A percentile compares a stretch with the other conserved stretches of the same genome.
These are phyloP conservation scores for Fusarium miscanthi DNA, from an alignment of 2,329 filamentous ascomycete genomes.

Conservation along the genomic window DNA sequence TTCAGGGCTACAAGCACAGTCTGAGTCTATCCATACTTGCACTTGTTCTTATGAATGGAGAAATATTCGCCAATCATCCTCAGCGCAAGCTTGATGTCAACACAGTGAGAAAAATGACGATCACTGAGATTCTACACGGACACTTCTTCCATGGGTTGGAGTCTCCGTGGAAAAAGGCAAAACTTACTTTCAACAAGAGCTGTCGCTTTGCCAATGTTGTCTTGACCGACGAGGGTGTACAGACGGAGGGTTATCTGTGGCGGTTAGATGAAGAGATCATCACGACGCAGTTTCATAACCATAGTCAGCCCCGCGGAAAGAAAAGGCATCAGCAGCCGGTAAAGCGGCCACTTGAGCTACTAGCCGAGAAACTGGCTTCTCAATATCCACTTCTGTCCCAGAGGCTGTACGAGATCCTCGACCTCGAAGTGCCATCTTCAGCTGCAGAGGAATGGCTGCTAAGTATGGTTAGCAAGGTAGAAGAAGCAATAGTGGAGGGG, in stretches of 20 bases:
- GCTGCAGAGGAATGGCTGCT: not conserved
- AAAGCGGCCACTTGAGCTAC: not conserved
- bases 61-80: not conserved
- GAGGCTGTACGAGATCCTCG: not conserved
- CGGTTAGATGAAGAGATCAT: not conserved
- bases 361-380: not conserved
- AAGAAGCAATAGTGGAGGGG: not conserved
- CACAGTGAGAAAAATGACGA: not conserved
- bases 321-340: fast-evolving
- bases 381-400: not conserved
- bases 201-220: not conserved
- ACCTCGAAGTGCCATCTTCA: not conserved
- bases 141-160: not conserved
- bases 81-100: fast-evolving
- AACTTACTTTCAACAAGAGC: not conserved
- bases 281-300: fast-evolving
- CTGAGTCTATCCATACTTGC: not conserved
- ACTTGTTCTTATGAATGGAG: not conserved
- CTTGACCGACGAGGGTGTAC: not conserved
- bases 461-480: not conserved
- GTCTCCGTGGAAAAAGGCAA: fast-evolving
- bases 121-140: not conserved
- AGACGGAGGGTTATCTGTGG: not conserved
- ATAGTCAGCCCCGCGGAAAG: fast-evolving
- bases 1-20: fast-evolving